Conservation (phyloP, 352 stramenopile species). For the Globisporangium barbulae region DNA sequence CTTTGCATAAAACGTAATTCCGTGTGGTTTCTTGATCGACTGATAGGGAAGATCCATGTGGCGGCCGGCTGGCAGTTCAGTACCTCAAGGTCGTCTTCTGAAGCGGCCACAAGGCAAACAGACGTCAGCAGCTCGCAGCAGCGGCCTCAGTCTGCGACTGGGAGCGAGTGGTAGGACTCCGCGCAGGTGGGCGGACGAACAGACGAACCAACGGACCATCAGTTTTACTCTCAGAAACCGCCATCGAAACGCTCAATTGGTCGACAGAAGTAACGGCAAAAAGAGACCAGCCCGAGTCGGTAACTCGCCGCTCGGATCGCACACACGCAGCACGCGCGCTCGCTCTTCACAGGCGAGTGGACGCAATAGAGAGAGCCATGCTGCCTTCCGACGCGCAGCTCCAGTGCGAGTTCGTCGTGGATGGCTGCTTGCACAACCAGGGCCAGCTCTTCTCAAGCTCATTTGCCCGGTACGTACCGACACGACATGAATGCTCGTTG, state of each 20-base stretch:
- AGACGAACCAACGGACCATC: neutral
- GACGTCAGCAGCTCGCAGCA: neutral
- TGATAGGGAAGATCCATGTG: neutral
- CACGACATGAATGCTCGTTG: neutral
- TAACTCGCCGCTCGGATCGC: neutral
- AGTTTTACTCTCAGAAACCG: neutral
- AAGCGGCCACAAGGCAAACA: neutral
- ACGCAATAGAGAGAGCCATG: neutral
- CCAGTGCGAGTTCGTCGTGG: slow-evolving; percentile 29
- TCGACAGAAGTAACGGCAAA: neutral
- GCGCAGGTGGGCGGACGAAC: neutral
- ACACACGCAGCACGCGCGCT: neutral
- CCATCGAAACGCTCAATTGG: neutral
- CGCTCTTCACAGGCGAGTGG: neutral
- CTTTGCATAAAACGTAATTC: neutral
- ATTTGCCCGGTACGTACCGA: slow-evolving; percentile 8
- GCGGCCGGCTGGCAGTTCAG: too few species aligned
- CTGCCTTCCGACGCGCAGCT: neutral
- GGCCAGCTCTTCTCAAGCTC: slow-evolving; percentile 16
- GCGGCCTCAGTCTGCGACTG: neutral
- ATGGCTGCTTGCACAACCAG: slow-evolving; percentile 22
- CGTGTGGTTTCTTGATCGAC: neutral
- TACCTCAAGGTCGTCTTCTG: neutral
- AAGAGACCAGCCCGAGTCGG: neutral
- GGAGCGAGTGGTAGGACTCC: neutral